Percentiles rank a stretch among this genome's conserved stretches.
Evolutionary conservation across 169 alveolate genomes (phyloP).

Genomic region (Eimeria necatrix): DNA sequence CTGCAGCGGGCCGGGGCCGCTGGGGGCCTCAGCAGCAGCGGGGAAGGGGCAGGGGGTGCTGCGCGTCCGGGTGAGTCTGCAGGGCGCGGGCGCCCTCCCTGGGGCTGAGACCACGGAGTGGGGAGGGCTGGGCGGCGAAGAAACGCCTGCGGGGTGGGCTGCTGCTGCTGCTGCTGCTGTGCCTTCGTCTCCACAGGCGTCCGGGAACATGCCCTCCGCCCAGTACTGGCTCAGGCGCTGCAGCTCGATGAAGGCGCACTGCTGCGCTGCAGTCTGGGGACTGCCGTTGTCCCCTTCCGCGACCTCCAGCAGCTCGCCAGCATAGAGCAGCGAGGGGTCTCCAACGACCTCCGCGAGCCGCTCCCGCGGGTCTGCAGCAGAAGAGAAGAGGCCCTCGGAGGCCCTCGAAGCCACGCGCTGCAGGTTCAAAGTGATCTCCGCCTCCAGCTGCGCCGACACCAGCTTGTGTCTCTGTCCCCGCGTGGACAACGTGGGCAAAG

Average conservation of each 20-base stretch:
- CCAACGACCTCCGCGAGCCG: neutral
- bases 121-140: neutral
- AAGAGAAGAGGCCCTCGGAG: neutral
- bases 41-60: neutral
- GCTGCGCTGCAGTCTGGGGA: conserved; percentile 32
- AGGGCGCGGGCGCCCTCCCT: neutral
- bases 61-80: conserved; percentile 12
- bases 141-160: neutral
- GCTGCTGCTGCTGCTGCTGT: neutral
- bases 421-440: neutral
- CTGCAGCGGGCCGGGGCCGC: neutral
- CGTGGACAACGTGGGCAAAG: neutral
- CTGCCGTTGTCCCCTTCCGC: neutral
- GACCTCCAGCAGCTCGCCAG: conserved; percentile 33
- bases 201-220: conserved; percentile 43
- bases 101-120: neutral
- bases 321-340: conserved; percentile 31
- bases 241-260: conserved; percentile 10
- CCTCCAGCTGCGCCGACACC: conserved; percentile 32
- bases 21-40: neutral
- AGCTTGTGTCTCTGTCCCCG: conserved; percentile 18
- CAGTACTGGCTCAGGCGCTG: conserved; percentile 34
- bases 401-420: neutral
- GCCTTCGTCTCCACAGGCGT: neutral
- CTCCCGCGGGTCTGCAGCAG: neutral